Evolutionary conservation across 371 early-diverging fungal genomes (phyloP).

Genomic region (Batrachochytrium dendrobatidis): DNA sequence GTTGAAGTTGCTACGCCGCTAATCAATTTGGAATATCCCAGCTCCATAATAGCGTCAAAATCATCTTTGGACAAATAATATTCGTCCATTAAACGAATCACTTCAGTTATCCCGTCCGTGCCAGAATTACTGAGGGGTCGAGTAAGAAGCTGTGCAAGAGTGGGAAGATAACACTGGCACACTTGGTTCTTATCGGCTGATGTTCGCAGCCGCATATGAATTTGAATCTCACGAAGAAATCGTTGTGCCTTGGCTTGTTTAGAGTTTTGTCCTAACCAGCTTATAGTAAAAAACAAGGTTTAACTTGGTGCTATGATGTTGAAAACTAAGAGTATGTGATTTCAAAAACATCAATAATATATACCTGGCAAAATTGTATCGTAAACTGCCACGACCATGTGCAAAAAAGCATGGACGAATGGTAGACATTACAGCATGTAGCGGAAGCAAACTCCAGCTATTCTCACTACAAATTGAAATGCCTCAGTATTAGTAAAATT

Average conservation of each 20-base stretch:
- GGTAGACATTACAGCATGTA: constrained; percentile 85
- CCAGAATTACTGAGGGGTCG: constrained; percentile 51
- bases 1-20: constrained; percentile 57
- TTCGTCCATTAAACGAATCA: constrained; percentile 78
- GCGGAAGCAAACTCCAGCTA: constrained; percentile 89
- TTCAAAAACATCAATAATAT: no score
- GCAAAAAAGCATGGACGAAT: constrained; percentile 78
- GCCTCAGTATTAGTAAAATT: not conserved
- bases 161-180: constrained; percentile 74
- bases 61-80: constrained; percentile 88
- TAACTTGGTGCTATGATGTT: not conserved
- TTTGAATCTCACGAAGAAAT: constrained; percentile 69
- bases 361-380: not conserved
- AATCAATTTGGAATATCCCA: constrained; percentile 48
- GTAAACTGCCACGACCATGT: constrained; percentile 29
- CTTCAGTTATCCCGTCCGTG: constrained; percentile 56
- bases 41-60: constrained; percentile 73
- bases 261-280: constrained; percentile 93
- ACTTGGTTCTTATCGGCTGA: constrained; percentile 80
- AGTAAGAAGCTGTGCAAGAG: constrained; percentile 58
- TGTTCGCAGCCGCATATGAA: constrained; percentile 72
- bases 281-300: constrained; percentile 16
- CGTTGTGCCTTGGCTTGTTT: constrained; percentile 68
- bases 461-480: constrained; percentile 38
- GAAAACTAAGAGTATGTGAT: constrained; percentile 15